Conservation (phyloP, 495 filamentous ascomycete genomes). For the Aspergillus saccharolyticus region DNA sequence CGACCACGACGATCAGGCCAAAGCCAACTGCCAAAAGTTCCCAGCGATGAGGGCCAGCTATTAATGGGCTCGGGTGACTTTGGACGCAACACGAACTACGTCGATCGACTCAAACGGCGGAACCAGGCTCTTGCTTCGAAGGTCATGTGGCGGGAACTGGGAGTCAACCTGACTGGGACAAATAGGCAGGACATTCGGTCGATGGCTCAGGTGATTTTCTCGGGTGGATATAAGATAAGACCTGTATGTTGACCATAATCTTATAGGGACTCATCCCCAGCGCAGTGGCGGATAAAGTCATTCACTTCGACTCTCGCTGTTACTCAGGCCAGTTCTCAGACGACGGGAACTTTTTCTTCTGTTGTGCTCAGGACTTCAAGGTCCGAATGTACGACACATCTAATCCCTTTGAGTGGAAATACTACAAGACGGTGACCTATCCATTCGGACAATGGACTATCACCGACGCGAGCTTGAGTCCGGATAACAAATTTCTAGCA, state of each 20-base stretch:
- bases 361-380: conserved; percentile 86
- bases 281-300: conserved; percentile 76
- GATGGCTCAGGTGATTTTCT: conserved; percentile 56
- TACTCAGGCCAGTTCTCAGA: conserved; percentile 96
- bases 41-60: conserved; percentile 66
- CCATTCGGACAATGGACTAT: conserved; percentile 90
- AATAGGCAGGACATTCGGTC: conserved; percentile 54
- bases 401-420: conserved; percentile 90
- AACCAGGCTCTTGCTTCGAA: conserved; percentile 59
- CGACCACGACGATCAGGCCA: conserved; percentile 24
- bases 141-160: conserved; percentile 76
- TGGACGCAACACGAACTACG: conserved; percentile 54
- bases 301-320: conserved; percentile 77
- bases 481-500: conserved; percentile 85
- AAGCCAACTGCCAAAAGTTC: conserved; percentile 65
- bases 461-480: conserved; percentile 87
- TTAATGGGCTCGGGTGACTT: conserved; percentile 79
- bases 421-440: conserved; percentile 89
- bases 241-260: conserved; percentile 7
- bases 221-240: not conserved
- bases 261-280: conserved; percentile 58
- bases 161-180: conserved; percentile 48
- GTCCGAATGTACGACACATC: conserved; percentile 98
- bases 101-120: conserved; percentile 45
- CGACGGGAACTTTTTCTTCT: conserved; percentile 97